Percentiles rank a stretch among this genome's conserved stretches.
These are phyloP conservation scores for Rhynchospora pubera DNA, from an alignment of 176 grass and related monocot genomes.

Conservation along the genomic window DNA sequence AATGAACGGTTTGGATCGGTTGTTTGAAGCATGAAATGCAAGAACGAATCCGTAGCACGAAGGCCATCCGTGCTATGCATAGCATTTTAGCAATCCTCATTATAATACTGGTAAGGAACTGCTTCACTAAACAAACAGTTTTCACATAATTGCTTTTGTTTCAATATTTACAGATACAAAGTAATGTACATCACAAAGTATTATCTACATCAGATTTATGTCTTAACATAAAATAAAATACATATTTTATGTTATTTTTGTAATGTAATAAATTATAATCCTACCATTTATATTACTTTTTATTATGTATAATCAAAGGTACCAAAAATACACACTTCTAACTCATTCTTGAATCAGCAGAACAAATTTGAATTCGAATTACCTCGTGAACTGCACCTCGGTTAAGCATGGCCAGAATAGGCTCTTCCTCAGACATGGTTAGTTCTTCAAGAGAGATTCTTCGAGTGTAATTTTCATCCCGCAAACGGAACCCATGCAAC, in stretches of 20 bases:
- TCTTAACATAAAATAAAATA: neutral
- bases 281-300: neutral
- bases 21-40: too few relatives aligned
- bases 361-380: slow-evolving; percentile 58
- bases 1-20: too few relatives aligned
- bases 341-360: neutral
- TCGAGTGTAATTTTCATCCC: slow-evolving; percentile 39
- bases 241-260: neutral
- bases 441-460: slow-evolving; percentile 49
- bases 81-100: too few relatives aligned
- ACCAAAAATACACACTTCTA: neutral
- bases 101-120: neutral
- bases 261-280: neutral
- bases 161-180: neutral
- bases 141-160: neutral
- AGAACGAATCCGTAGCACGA: too few relatives aligned
- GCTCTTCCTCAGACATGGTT: slow-evolving; percentile 32
- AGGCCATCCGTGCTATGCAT: too few relatives aligned
- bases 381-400: slow-evolving; percentile 75
- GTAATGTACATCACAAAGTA: neutral
- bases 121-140: neutral
- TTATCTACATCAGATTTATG: neutral
- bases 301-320: neutral
- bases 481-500: slow-evolving; percentile 80
- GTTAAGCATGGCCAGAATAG: slow-evolving; percentile 53